Evolutionary conservation across 2,329 filamentous ascomycete species (phyloP).

Genomic region (Cucurbitaria berberidis): DNA sequence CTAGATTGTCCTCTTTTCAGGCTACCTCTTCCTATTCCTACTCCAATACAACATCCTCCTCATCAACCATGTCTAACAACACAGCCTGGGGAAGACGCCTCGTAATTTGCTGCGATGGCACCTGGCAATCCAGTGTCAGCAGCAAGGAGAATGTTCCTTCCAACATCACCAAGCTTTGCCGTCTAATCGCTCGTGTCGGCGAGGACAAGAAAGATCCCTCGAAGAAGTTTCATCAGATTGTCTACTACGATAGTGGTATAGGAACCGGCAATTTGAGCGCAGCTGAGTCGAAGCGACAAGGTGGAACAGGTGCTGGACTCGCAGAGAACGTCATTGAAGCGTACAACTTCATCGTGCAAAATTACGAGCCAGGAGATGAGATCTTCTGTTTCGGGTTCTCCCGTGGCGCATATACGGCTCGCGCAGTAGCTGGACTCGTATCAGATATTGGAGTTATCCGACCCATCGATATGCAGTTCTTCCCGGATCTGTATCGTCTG

Average conservation of each 20-base stretch:
- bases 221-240: slow-evolving; percentile 44
- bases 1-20: background rate
- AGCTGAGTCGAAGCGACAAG: slow-evolving; percentile 39
- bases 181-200: slow-evolving; percentile 40
- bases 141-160: slow-evolving; percentile 42
- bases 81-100: slow-evolving; percentile 42
- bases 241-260: slow-evolving; percentile 46
- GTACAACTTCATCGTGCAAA: slow-evolving; percentile 59
- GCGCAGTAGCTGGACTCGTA: slow-evolving; percentile 52
- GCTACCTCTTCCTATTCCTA: background rate
- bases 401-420: slow-evolving; percentile 54
- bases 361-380: slow-evolving; percentile 57
- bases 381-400: slow-evolving; percentile 58
- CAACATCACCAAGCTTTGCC: slow-evolving; percentile 46
- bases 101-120: slow-evolving; percentile 47
- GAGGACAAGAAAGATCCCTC: slow-evolving; percentile 23
- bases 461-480: slow-evolving; percentile 51
- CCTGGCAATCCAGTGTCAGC: slow-evolving; percentile 45
- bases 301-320: slow-evolving; percentile 53
- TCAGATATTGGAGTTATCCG: slow-evolving; percentile 56
- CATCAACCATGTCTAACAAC: slow-evolving; percentile 21
- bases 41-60: background rate
- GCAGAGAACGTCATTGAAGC: slow-evolving; percentile 57
- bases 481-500: slow-evolving; percentile 53
- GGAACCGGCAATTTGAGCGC: slow-evolving; percentile 41